Conservation (phyloP, 257 asterid species). For the Ligustrum vulgare region DNA sequence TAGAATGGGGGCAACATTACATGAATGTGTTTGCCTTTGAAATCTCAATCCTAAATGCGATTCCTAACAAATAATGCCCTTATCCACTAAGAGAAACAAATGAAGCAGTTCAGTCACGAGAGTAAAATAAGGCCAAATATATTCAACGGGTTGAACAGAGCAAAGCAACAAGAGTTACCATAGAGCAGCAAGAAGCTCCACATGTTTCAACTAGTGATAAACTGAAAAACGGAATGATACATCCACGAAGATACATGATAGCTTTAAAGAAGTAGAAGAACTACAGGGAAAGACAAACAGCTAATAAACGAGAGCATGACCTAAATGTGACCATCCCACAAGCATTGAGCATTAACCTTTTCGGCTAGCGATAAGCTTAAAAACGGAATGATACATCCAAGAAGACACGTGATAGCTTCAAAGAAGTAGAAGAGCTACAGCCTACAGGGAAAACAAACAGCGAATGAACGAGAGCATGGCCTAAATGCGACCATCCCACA, state of each 20-base stretch:
- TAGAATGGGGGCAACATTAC: neutral
- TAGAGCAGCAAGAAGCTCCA: conserved; percentile 21
- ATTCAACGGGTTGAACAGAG: neutral
- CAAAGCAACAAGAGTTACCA: neutral
- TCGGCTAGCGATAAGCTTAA: conserved; percentile 8
- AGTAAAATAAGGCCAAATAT: neutral
- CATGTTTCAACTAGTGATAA: conserved; percentile 10
- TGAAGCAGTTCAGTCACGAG: neutral
- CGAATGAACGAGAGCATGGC: neutral
- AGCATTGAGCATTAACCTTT: conserved; percentile 43
- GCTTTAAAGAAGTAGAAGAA: neutral
- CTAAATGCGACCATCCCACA: conserved; percentile 81
- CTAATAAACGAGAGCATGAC: neutral
- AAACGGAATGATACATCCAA: neutral
- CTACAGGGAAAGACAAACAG: neutral
- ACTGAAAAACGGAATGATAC: neutral
- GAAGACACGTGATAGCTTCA: neutral
- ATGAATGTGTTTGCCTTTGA: neutral
- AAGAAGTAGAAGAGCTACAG: neutral
- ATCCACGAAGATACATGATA: neutral
- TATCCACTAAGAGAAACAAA: neutral
- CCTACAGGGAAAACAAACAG: neutral
- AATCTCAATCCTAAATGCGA: neutral
- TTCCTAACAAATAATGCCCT: neutral
- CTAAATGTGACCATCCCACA: conserved; percentile 81